Conservation (phyloP, 768 basidiomycete species). For the Sistotremastrum suecicum region DNA sequence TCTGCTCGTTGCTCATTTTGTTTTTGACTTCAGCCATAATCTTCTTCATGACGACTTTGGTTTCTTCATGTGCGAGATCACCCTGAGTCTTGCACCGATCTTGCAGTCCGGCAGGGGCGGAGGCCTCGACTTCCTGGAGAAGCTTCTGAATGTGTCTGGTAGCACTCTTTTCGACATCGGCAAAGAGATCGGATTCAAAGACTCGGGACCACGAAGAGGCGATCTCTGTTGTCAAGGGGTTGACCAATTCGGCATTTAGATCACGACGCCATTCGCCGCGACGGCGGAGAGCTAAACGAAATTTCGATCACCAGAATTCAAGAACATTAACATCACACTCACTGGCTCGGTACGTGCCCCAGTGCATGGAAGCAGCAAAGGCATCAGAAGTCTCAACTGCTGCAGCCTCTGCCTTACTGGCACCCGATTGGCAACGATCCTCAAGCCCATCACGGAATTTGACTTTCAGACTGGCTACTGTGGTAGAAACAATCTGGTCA, state of each 20-base stretch:
- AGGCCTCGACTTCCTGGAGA: conserved; percentile 35
- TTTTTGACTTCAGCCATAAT: conserved; percentile 34
- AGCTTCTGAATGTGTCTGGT: conserved; percentile 26
- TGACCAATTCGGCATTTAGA: conserved; percentile 43
- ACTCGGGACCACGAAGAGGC: conserved; percentile 43
- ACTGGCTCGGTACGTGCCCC: conserved; percentile 47
- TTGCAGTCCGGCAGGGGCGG: conserved; percentile 36
- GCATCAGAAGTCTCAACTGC: conserved; percentile 34
- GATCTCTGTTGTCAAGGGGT: conserved; percentile 44
- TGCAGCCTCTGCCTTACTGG: conserved; percentile 31
- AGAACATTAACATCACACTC: conserved; percentile 10
- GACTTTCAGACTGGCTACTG: conserved; percentile 31
- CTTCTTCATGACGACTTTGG: conserved; percentile 31
- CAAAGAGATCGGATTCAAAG: conserved; percentile 47
- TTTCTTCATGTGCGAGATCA: conserved; percentile 37
- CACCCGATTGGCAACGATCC: conserved; percentile 40
- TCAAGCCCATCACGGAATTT: conserved; percentile 41
- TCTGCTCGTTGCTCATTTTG: conserved; percentile 38
- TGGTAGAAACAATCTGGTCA: conserved; percentile 26
- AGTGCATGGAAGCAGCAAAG: conserved; percentile 42
- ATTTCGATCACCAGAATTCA: conserved; percentile 8
- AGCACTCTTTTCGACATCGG: conserved; percentile 27
- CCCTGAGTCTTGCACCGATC: conserved; percentile 38
- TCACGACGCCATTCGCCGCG: conserved; percentile 43
- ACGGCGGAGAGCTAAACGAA: conserved; percentile 29